A percentile compares a stretch with the other conserved stretches of the same genome.
Conservation (phyloP, 148 eudicot species). For the Silene latifolia region DNA sequence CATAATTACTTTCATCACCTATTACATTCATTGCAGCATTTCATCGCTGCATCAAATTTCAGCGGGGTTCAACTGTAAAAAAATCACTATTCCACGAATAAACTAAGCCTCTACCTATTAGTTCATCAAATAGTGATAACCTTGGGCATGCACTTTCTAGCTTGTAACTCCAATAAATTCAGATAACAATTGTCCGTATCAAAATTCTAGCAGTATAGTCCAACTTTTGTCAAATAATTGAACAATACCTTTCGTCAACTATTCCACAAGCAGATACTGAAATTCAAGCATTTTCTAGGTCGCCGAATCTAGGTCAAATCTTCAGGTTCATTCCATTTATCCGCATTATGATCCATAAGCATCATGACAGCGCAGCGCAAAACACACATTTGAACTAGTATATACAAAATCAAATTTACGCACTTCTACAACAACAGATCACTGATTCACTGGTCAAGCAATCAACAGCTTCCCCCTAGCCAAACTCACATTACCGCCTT, state of each 20-base stretch:
- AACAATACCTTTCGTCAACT: neutral
- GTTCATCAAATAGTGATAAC: neutral
- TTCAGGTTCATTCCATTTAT: neutral
- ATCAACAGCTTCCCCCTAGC: neutral
- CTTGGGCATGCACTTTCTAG: neutral
- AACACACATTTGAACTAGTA: neutral
- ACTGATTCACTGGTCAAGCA: neutral
- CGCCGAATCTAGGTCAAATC: neutral
- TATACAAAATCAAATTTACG: neutral
- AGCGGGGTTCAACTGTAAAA: neutral
- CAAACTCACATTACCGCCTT: no score
- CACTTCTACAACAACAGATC: neutral
- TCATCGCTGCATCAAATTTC: neutral
- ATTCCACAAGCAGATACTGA: neutral
- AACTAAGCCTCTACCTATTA: neutral
- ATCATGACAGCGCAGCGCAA: neutral
- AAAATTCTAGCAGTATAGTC: neutral
- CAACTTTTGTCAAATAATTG: neutral
- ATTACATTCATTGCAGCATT: neutral
- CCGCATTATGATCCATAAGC: neutral
- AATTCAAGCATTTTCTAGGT: constrained; percentile 1
- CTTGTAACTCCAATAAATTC: neutral
- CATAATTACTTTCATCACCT: neutral
- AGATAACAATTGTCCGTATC: neutral
- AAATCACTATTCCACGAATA: neutral